Evolutionary conservation across 1,284 basidiomycete genomes (phyloP).

Genomic region (Marasmius fiardii): DNA sequence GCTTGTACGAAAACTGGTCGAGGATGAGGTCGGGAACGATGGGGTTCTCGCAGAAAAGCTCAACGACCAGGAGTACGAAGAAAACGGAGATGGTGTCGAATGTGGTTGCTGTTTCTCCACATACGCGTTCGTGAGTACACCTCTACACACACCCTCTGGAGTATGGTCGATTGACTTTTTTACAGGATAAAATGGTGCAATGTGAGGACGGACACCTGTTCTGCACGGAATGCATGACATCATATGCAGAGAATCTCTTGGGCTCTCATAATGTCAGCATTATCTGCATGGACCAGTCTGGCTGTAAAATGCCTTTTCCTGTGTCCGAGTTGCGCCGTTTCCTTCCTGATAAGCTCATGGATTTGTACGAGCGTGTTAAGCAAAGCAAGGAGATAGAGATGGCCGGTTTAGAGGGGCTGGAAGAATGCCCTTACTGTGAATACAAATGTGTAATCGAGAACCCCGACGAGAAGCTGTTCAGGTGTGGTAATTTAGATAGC

Average conservation of each 20-base stretch:
- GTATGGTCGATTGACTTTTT: conserved; percentile 4
- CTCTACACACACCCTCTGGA: conserved; percentile 1
- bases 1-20: conserved; percentile 32
- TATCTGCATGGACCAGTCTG: conserved; percentile 78
- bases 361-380: conserved; percentile 72
- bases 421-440: conserved; percentile 87
- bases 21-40: conserved; percentile 27
- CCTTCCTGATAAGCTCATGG: conserved; percentile 58
- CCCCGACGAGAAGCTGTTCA: conserved; percentile 72
- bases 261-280: conserved; percentile 53
- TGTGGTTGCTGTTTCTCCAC: conserved; percentile 81
- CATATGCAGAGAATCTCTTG: conserved; percentile 46
- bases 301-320: conserved; percentile 68
- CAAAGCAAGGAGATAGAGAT: conserved; percentile 76
- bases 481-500: conserved; percentile 65
- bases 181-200: conserved; percentile 76
- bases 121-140: conserved; percentile 62
- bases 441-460: conserved; percentile 82
- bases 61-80: conserved; percentile 36
- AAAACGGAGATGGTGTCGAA: conserved; percentile 58
- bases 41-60: conserved; percentile 20
- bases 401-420: conserved; percentile 69
- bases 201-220: conserved; percentile 82
- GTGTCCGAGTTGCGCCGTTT: conserved; percentile 64
- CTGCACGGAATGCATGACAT: conserved; percentile 56